Evolutionary conservation across 2,329 filamentous ascomycete genomes (phyloP).

Genomic region (Diatrype stigma): DNA sequence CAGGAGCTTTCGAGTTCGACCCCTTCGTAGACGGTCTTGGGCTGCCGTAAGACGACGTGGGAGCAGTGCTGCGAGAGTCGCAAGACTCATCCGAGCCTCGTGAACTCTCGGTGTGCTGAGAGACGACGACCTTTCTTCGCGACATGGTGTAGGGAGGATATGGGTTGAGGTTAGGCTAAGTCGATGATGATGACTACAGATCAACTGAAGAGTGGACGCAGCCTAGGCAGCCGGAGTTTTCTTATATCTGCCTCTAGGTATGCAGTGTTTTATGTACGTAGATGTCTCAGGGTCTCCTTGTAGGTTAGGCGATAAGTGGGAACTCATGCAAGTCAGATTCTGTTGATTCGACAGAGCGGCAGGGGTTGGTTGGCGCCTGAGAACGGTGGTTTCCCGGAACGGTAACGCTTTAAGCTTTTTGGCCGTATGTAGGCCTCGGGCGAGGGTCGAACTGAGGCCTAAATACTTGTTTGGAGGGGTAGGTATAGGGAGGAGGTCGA

Average conservation of each 20-base stretch:
- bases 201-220: constrained; percentile 2
- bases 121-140: constrained; percentile 30
- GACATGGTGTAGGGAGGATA: constrained; percentile 28
- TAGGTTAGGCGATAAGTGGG: constrained; percentile 17
- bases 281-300: constrained; percentile 20
- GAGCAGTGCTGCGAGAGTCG: constrained; percentile 43
- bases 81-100: constrained; percentile 40
- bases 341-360: constrained; percentile 16
- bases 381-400: constrained; percentile 18
- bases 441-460: neutral
- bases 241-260: constrained; percentile 18
- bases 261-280: constrained; percentile 11
- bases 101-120: constrained; percentile 34
- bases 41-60: constrained; percentile 41
- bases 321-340: constrained; percentile 15
- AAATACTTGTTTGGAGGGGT: neutral
- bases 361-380: constrained; percentile 24
- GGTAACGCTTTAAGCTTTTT: constrained; percentile 18
- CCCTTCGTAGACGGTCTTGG: constrained; percentile 35
- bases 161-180: constrained; percentile 15
- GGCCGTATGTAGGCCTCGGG: neutral
- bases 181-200: constrained; percentile 6
- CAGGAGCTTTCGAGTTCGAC: constrained; percentile 16
- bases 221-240: constrained; percentile 8
- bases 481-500: neutral